Evolutionary conservation across 768 basidiomycete species (phyloP).

Genomic region (Filobasidium wieringae): DNA sequence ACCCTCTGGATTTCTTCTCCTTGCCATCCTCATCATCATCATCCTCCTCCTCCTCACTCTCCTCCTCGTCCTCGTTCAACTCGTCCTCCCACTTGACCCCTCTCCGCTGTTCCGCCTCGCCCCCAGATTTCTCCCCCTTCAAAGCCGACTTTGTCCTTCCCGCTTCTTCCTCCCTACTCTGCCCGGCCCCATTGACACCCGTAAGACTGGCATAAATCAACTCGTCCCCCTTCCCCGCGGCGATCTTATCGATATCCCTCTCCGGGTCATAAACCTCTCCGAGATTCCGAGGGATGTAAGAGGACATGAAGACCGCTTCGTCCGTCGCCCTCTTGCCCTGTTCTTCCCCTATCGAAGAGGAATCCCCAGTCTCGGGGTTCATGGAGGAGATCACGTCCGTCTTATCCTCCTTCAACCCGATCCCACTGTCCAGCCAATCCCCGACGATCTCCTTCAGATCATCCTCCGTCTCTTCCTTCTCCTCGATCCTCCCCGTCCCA

Average conservation of each 20-base stretch:
- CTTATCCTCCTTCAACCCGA: conserved; percentile 8
- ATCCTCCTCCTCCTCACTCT: conserved; percentile 30
- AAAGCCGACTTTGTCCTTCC: conserved; percentile 26
- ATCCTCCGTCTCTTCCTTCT: conserved; percentile 18
- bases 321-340: conserved; percentile 41
- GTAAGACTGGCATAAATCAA: conserved; percentile 83
- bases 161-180: conserved; percentile 20
- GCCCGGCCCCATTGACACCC: conserved; percentile 44
- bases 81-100: conserved; percentile 29
- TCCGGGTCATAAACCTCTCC: conserved; percentile 93
- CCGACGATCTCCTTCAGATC: conserved; percentile 31
- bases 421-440: conserved; percentile 36
- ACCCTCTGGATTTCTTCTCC: conserved; percentile 63
- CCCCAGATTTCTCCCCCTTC: conserved; percentile 7
- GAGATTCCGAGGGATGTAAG: conserved; percentile 84
- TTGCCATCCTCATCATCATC: conserved; percentile 38
- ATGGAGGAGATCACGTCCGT: not conserved
- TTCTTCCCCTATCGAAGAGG: not conserved
- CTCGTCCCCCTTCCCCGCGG: conserved; percentile 55
- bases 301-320: conserved; percentile 75
- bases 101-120: conserved; percentile 4
- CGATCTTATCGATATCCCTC: conserved; percentile 67
- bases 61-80: conserved; percentile 35
- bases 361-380: not conserved
- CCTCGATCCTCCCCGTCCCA: conserved; percentile 13